A percentile compares a stretch with the other conserved stretches of the same genome.
Conservation (phyloP, 805 yeast genomes). For the Ogataea methanolica region DNA sequence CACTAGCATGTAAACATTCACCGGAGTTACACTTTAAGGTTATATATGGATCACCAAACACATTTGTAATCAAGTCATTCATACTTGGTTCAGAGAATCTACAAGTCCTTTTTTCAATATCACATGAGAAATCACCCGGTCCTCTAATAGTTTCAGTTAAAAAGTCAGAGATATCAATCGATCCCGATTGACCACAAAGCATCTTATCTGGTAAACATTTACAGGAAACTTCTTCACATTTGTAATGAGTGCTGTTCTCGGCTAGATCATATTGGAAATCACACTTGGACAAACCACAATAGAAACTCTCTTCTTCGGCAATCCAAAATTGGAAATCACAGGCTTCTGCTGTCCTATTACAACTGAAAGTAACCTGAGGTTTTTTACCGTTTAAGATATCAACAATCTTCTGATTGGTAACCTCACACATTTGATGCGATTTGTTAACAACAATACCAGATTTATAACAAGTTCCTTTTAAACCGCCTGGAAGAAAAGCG, state of each 20-base stretch:
- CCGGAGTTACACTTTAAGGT: slow-evolving; percentile 78
- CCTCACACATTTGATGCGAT: slow-evolving; percentile 90
- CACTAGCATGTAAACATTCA: slow-evolving; percentile 89
- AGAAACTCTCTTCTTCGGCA: slow-evolving; percentile 83
- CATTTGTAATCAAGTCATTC: slow-evolving; percentile 85
- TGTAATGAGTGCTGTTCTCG: slow-evolving; percentile 67
- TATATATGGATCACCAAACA: slow-evolving; percentile 93
- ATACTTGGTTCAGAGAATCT: slow-evolving; percentile 90
- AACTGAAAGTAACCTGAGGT: slow-evolving; percentile 91
- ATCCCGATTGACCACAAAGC: slow-evolving; percentile 92
- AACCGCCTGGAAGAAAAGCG: slow-evolving; percentile 76
- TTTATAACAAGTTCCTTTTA: slow-evolving; percentile 84
- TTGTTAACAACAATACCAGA: slow-evolving; percentile 78
- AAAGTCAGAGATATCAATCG: slow-evolving; percentile 92
- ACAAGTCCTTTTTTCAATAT: slow-evolving; percentile 57
- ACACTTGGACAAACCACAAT: slow-evolving; percentile 78
- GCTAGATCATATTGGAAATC: slow-evolving; percentile 57
- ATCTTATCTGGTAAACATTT: slow-evolving; percentile 87
- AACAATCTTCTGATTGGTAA: slow-evolving; percentile 82
- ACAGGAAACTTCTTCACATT: slow-evolving; percentile 76
- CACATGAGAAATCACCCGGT: slow-evolving; percentile 90
- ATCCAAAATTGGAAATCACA: slow-evolving; percentile 98
- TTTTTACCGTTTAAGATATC: slow-evolving; percentile 71
- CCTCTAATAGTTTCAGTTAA: slow-evolving; percentile 85
- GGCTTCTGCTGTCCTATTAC: slow-evolving; percentile 57